Base-by-base conservation (phyloP, 805 yeast genomes). In the Tetrapisispora taiwanensis region DNA sequence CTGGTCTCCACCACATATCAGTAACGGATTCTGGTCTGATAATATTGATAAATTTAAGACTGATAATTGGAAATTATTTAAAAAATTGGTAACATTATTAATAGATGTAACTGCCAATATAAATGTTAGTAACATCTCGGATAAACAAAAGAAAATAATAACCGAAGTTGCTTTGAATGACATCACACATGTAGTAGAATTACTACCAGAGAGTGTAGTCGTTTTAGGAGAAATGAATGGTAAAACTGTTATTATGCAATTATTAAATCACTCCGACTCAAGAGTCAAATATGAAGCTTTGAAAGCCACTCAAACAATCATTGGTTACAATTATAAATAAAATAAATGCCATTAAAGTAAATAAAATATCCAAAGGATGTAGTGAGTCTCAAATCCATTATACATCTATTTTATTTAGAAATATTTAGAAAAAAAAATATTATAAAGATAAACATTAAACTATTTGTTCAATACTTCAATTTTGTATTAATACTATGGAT, bases 201-300 rank as follows among this genome's bases (percentile, higher is more conserved):
- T 76, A 50, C 70, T 74, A 26, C 84, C 88, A 5, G 87, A 79
- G 47, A 73, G 81, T 18, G 67, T 77, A 22, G 69, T 67, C 40
- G 68, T 77, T 13, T 62, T 84, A 41, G 71, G 69, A 55, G 66
- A 75, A 54, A 60, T 67, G 50, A 76, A 86, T 55, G 72, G 82
- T 51, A 92, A 92, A 71, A 69, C 83, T 19, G 76, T 78, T 62
- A 77, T 92, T 46, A 90, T 92, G 97, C 75, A 76, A 48, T 71
- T 88, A 50, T 79, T 92, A 78, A 79, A 76, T 56, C 78, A 80
- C 46, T 76, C 81, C 35, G 89, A 88, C 62, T 75, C 89, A 19
- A 92, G 86, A 59, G 89, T 92, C 52, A 85, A 90, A 61, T 92
- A 83, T 61, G 96, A 90, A 69, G 97, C 97, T 1, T 75, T 92